Evolutionary conservation across 108 stramenopile species (phyloP).

Genomic region (Nitzschia sp.): DNA sequence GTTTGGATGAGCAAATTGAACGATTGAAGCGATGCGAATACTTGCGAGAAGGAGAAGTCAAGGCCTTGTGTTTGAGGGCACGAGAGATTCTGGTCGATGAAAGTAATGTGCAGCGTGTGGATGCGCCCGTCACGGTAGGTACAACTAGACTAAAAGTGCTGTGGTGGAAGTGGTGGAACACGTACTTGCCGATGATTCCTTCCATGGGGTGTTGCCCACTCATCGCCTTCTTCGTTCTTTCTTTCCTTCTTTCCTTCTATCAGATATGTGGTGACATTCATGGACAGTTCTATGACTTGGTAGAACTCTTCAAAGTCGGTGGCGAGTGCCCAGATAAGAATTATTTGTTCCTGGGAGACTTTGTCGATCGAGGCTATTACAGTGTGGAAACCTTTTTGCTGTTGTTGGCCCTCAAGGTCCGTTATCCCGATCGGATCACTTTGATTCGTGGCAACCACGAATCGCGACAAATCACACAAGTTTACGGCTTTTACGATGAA

Average conservation of each 20-base stretch:
- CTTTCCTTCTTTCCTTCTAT: not conserved
- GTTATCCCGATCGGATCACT: slow-evolving; percentile 98
- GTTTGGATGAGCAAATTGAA: slow-evolving; percentile 92
- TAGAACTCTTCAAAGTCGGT: slow-evolving; percentile 98
- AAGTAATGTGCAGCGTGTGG: slow-evolving; percentile 97
- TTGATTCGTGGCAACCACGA: slow-evolving; percentile 99
- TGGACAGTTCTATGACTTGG: slow-evolving; percentile 99
- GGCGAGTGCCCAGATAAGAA: slow-evolving; percentile 98
- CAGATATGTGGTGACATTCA: slow-evolving; percentile 99
- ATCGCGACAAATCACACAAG: slow-evolving; percentile 96
- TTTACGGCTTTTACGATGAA: slow-evolving; percentile 99
- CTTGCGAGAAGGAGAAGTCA: slow-evolving; percentile 98
- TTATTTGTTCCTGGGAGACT: slow-evolving; percentile 99
- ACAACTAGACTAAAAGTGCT: not conserved
- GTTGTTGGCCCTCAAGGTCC: slow-evolving; percentile 94
- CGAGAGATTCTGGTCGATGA: slow-evolving; percentile 99
- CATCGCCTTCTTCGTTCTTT: not conserved
- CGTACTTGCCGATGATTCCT: too few species aligned
- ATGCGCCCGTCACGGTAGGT: slow-evolving; percentile 97
- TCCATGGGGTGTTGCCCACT: too few species aligned
- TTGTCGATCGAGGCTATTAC: slow-evolving; percentile 99
- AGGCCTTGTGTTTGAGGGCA: slow-evolving; percentile 94
- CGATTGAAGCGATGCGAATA: slow-evolving; percentile 96
- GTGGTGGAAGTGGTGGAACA: too few species aligned
- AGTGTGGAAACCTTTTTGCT: slow-evolving; percentile 97